Base-by-base conservation (phyloP, 106 monocot species). In the Amphibolis antarctica region DNA sequence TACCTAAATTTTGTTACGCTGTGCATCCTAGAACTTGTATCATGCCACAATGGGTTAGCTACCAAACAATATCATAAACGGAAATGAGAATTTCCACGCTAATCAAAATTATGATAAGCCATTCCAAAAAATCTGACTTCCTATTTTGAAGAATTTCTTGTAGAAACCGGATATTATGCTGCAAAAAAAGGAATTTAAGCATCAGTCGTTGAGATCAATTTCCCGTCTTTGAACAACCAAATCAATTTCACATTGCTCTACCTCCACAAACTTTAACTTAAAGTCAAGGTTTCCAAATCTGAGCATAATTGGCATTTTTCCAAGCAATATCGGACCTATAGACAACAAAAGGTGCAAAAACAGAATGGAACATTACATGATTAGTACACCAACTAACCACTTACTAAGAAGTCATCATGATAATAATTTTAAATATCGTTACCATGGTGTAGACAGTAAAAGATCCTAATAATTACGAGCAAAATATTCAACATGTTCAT, bases 291-390 rank as follows among this genome's bases (percentile, higher is more conserved):
- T 96, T 48, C 94, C 94, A 69, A 96, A 96, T 81, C 62, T 96
- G 89, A 61, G 94, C 94, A 78, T 96, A 96, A 47, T 89, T 96
- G 43, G 94, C 94, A 78, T 90, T 90, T 71, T 78, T 96, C 94
- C 94, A 96, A 56, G 94, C 94, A 82, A 96, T 89, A 46, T 96
- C 94, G 42, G 94, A 86, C 78, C 94, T 96, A 74, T 23, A 50
- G 17, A 46, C 31, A 44, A 7, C 15, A 54, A 70, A 55, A 65
- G 44, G 42, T 1, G 29, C 20, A 9, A 6, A 1, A 29, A 27
- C 14, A 25, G 48, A n/a, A 2, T 12, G 15, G 1, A 27, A 26
- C 27, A n/a, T 12, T 14, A 57, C 57, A 4, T 12, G 57, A 12
- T 57, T 57, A 28, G 6, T 27, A 57, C 7, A 27, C 6, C 28